These are phyloP conservation scores for Cladophialophora immunda DNA, from an alignment of 2,329 filamentous ascomycete genomes.

Conservation along the genomic window DNA sequence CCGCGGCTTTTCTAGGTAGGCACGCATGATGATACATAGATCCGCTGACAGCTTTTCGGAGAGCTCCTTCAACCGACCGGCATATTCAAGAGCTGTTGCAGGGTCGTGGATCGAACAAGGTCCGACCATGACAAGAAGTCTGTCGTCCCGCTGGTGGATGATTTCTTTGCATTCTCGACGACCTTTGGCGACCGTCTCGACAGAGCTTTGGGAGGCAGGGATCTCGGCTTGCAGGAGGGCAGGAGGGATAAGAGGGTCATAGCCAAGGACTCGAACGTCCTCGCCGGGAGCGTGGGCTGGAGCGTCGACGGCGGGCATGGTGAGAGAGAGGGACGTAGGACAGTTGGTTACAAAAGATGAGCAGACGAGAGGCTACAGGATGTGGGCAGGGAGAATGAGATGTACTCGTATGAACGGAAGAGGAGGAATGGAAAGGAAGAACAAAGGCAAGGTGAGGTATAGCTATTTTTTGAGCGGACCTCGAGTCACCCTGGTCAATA, in stretches of 20 bases:
- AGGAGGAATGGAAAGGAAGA: not conserved
- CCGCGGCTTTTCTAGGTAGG: constrained; percentile 97
- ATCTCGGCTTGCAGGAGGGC: constrained; percentile 97
- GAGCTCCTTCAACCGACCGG: constrained; percentile 78
- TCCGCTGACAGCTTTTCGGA: constrained; percentile 90
- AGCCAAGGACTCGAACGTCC: constrained; percentile 73
- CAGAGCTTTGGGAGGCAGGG: constrained; percentile 58
- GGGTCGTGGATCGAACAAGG: constrained; percentile 99
- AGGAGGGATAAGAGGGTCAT: constrained; percentile 91
- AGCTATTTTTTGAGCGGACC: constrained; percentile 7
- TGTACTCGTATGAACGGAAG: not conserved
- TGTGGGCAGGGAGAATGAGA: not conserved
- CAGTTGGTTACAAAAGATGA: not conserved
- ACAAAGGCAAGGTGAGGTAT: not conserved
- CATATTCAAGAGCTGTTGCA: constrained; percentile 88
- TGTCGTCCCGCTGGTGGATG: constrained; percentile 67
- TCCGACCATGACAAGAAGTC: constrained; percentile 82
- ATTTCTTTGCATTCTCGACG: constrained; percentile 69
- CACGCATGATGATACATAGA: constrained; percentile 94
- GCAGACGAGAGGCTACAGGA: constrained; percentile 4
- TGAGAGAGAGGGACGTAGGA: constrained; percentile 70
- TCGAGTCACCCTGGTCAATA: constrained; percentile 6
- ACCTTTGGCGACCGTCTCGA: constrained; percentile 64
- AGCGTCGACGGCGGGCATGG: constrained; percentile 47
- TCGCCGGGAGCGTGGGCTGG: constrained; percentile 34